Conservation (phyloP, 495 filamentous ascomycete genomes). For the Penicillium cinerascens region DNA sequence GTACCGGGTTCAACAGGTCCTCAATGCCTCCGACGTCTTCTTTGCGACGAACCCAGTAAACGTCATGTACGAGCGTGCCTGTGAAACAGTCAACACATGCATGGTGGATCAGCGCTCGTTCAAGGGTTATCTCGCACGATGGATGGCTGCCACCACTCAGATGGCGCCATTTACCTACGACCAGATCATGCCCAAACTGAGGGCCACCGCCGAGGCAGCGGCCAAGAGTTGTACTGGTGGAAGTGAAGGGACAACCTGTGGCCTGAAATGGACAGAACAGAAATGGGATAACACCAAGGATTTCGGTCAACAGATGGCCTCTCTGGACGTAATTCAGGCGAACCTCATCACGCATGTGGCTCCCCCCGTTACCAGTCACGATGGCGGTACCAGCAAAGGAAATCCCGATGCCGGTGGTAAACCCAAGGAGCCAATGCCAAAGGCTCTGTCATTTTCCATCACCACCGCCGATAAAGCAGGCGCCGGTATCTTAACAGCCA, state of each 20-base stretch:
- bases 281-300: slow-evolving; percentile 55
- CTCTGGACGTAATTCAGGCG: slow-evolving; percentile 64
- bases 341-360: slow-evolving; percentile 47
- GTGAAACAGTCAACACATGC: slow-evolving; percentile 56
- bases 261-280: slow-evolving; percentile 58
- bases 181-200: slow-evolving; percentile 62
- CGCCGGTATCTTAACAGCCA: slow-evolving; percentile 31
- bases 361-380: slow-evolving; percentile 58
- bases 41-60: slow-evolving; percentile 44
- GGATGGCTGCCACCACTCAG: slow-evolving; percentile 69
- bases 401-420: slow-evolving; percentile 60
- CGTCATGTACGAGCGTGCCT: slow-evolving; percentile 66
- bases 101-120: slow-evolving; percentile 77
- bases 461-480: slow-evolving; percentile 31
- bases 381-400: slow-evolving; percentile 73
- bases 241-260: slow-evolving; percentile 50
- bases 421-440: slow-evolving; percentile 10
- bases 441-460: slow-evolving; percentile 16
- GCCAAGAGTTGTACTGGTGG: slow-evolving; percentile 66
- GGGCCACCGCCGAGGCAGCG: slow-evolving; percentile 63
- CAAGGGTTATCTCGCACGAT: slow-evolving; percentile 82
- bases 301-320: slow-evolving; percentile 71
- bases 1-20: slow-evolving; percentile 53
- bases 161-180: slow-evolving; percentile 64
- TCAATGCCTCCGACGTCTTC: slow-evolving; percentile 53